Evolutionary conservation across 2,329 filamentous ascomycete species (phyloP).

Genomic region (Botrytis medusae): DNA sequence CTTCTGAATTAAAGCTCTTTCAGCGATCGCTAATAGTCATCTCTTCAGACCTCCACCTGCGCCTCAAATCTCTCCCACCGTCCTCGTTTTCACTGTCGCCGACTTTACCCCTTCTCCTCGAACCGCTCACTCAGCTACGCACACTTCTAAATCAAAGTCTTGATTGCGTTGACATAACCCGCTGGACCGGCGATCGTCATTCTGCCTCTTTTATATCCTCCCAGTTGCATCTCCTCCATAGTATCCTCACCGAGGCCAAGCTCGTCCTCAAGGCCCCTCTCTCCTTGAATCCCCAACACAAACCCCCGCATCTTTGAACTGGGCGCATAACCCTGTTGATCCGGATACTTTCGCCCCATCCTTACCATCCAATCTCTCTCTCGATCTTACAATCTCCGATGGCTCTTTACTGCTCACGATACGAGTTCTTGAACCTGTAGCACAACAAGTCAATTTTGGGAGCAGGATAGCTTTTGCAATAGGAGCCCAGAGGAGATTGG

Average conservation of each 20-base stretch:
- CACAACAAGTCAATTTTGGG: conserved; percentile 57
- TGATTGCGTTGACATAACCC: conserved; percentile 76
- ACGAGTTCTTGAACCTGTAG: conserved; percentile 67
- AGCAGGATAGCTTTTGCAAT: conserved; percentile 71
- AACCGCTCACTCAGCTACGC: conserved; percentile 69
- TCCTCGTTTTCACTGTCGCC: conserved; percentile 40
- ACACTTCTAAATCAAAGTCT: conserved; percentile 80
- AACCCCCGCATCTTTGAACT: conserved; percentile 23
- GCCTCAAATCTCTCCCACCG: conserved; percentile 65
- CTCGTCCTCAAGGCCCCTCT: conserved; percentile 54
- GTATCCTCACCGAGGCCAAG: conserved; percentile 53
- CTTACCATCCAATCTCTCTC: conserved; percentile 66
- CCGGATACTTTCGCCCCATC: conserved; percentile 58
- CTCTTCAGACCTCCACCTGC: conserved; percentile 69
- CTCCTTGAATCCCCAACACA: conserved; percentile 33
- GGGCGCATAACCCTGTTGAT: conserved; percentile 38
- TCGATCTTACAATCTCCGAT: conserved; percentile 70
- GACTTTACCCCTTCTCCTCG: conserved; percentile 55
- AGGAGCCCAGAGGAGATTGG: conserved; percentile 60
- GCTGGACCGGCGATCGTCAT: conserved; percentile 67
- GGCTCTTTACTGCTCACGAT: conserved; percentile 68
- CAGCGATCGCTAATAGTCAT: not conserved
- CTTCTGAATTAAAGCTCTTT: not conserved
- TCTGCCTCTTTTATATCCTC: conserved; percentile 52
- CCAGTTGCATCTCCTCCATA: conserved; percentile 56